Evolutionary conservation across 257 asterid species (phyloP), one percentile per base, ranked within the genome.

Genomic region (Solanum virginianum): DNA sequence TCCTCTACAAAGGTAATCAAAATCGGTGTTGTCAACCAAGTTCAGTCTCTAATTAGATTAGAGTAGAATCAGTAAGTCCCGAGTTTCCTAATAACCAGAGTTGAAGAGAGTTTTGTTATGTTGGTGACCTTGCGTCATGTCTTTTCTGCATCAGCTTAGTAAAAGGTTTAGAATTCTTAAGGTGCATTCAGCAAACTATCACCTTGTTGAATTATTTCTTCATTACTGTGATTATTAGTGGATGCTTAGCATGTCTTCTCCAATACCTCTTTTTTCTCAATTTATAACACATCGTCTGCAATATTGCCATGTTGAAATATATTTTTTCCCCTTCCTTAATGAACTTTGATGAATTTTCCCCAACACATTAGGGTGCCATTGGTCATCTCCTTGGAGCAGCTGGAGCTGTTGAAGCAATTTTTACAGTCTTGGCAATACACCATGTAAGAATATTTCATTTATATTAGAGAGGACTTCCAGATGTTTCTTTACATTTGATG

Each of bases 341-440:
- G 45, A 77, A 24, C 82, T 77, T 53, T 51, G 0, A 16, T 51
- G 77, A 12, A 18, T 53, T 68, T 53, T 62, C 20, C 65, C 54
- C 47, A 47, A 83, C 45, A 20, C 60, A 26, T 75, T 75, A 94
- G 99, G 99, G 99, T 90, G 98, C 99, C 13, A 81, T 85, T 6
- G 99, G 99, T 11, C 99, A 95, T 90, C 98, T 96, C 53, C 98
- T 95, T 49, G 99, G 99, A 75, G 99, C 99, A 57, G 98, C 99
- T 59, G 98, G 99, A 87, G 97, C 98, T 45, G 99, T 96, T 53
- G 99, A 96, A 88, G 98, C 98, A 83, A 87, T 94, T 86, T 95
- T 96, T 84, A 84, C 94, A 54, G 86, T 94, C 84, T 85, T 96
- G 90, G 90, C 98, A 56, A 91, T 96, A 87, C 95, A 92, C 91